Evolutionary conservation across 2,329 filamentous ascomycete genomes (phyloP).

Genomic region (Hymenoscyphus repandus): DNA sequence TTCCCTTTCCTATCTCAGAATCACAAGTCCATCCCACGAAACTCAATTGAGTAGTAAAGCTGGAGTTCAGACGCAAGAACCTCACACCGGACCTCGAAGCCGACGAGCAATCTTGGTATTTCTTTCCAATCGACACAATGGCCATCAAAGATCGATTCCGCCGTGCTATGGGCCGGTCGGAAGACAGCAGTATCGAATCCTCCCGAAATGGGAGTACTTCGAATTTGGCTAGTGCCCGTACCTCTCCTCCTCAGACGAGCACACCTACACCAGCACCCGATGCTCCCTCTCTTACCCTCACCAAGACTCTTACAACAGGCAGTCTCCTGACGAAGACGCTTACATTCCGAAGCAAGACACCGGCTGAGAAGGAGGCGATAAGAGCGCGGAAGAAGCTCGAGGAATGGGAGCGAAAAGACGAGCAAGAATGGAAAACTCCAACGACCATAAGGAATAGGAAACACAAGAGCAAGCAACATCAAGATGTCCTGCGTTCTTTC

Average conservation of each 20-base stretch:
- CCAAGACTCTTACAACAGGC: neutral
- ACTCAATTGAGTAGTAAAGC: too few relatives aligned
- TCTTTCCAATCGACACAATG: constrained; percentile 9
- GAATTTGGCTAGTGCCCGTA: constrained; percentile 2
- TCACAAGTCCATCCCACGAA: neutral
- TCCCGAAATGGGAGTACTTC: constrained; percentile 1
- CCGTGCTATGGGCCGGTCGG: constrained; percentile 5
- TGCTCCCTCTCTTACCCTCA: neutral
- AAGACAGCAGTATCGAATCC: constrained; percentile 2
- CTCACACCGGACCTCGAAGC: neutral
- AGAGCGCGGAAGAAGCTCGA: constrained; percentile 6
- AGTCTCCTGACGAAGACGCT: constrained; percentile 9
- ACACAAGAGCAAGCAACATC: constrained; percentile 14
- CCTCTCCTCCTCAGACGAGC: constrained; percentile 1
- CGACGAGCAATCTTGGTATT: neutral
- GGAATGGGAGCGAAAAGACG: constrained; percentile 18
- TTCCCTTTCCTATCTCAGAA: neutral
- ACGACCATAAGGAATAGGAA: neutral
- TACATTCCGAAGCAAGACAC: constrained; percentile 6
- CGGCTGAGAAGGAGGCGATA: constrained; percentile 9
- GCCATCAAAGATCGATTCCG: constrained; percentile 16
- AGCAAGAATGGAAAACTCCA: constrained; percentile 14
- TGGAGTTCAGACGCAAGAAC: neutral
- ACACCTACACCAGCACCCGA: constrained; percentile 1
- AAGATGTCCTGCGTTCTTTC: constrained; percentile 18